Evolutionary conservation across 441 rosid species (phyloP).

Genomic region (Adansonia madagascariensis): DNA sequence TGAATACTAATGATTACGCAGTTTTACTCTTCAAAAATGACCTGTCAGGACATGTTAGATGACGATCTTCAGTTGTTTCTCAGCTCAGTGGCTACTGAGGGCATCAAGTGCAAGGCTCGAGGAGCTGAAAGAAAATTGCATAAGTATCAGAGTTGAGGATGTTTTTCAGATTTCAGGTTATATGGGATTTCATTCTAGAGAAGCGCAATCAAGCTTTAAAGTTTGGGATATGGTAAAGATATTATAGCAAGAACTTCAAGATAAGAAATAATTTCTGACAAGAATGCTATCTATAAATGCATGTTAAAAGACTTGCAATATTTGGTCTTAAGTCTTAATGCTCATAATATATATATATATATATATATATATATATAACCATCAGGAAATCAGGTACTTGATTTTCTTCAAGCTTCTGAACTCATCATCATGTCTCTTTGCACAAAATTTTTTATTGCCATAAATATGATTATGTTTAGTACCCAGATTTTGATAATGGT

Average conservation of each 20-base stretch:
- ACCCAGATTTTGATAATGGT: slow-evolving; percentile 12
- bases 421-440: slow-evolving; percentile 27
- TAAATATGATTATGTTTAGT: slow-evolving; percentile 24
- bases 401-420: slow-evolving; percentile 10
- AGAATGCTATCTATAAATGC: neutral
- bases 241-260: neutral
- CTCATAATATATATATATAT: neutral
- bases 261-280: neutral
- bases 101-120: neutral
- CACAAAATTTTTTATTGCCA: neutral
- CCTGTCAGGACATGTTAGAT: neutral
- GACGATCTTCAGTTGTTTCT: neutral
- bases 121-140: neutral
- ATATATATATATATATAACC: neutral
- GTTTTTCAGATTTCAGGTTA: neutral
- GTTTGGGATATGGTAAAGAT: neutral
- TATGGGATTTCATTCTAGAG: slow-evolving; percentile 10
- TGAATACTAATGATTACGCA: too few species aligned
- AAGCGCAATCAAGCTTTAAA: neutral
- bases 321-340: neutral
- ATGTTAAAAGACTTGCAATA: neutral
- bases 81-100: neutral
- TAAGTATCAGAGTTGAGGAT: neutral
- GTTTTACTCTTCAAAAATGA: too few species aligned
- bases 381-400: neutral